Evolutionary conservation across 2,329 filamentous ascomycete genomes (phyloP), one percentile per base, ranked within the genome.

Genomic region (Monosporascus sp.): DNA sequence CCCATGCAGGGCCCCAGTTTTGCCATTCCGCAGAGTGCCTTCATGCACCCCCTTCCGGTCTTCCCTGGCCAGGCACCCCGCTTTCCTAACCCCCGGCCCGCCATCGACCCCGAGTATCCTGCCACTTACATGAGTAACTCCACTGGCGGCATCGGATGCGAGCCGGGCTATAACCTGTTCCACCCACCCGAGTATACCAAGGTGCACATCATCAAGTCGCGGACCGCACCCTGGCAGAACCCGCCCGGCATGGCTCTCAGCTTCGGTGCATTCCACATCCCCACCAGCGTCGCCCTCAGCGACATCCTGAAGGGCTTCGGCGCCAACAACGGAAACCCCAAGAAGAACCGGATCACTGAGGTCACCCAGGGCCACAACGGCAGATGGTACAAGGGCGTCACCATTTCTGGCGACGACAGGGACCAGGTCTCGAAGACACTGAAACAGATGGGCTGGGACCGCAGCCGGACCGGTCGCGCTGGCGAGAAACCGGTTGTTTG

Each of bases 101-200:
- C 61, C 7, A 71, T 77, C 53, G 72, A 78, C 58, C 55, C 69
- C 0, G 66, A 71, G 2, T 75, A 79, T 55, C 78, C 80, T 0
- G 79, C 79, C 0, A 72, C 77, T 27, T 78, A 81, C 57, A 70
- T 86, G 69, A 74, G 73, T 47, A 84, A 85, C 68, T 74, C 77
- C 0, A 79, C 79, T 0, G 80, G 82, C 45, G 81, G 81, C 22
- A 72, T 78, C 1, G 80, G 82, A 41, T 78, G 78, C 55, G 82
- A 85, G 60, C 80, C 79, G 0, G 84, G 82, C 2, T 86, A 84
- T 70, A 82, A 83, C 69, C 83, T 84, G 67, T 78, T 85, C 62
- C 86, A 85, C 68, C 76, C 80, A 0, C 61, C 70, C 0, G 74
- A 80, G 57, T 80, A 85, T 65, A 81, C 80, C 31, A 84, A 81